Base-by-base conservation (phyloP, 176 grass and related monocot genomes). In the Carex littledalei region DNA sequence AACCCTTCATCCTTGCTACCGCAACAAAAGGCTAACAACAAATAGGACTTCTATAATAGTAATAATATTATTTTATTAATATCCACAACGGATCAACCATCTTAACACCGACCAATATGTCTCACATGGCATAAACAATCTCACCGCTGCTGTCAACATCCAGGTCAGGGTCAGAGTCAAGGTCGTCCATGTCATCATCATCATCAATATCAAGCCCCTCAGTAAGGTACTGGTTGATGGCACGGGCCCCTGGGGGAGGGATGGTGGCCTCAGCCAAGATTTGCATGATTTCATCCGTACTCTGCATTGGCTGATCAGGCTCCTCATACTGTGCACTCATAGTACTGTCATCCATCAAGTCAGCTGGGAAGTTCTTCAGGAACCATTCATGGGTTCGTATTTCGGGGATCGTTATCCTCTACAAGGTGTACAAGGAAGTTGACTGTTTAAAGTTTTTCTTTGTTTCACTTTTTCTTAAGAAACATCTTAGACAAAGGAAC, bases 381-480 rank as follows among this genome's bases (percentile, higher is more conserved):
- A 92, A 92, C 94, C 94, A 94, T 64, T 89, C 88, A 52, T 92
- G 91, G 14, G 78, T 92, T 55, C 88, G 68, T 75, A 97, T 97
- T 78, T 97, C 90, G 13, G 92, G 54, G n/a, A 97, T 92, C 2
- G 92, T 89, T 59, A 97, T 97, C 88, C 94, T 97, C 94, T 92
- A 80, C 16, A 87, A 78, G 66, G 53, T 76, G 43, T 9, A 56
- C 32, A 57, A 34, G 2, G 2, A 78, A 78, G 13, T 82, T 49
- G 22, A n/a, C 12, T 17, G 18, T 63, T 63, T 81, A 20, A 49
- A 47, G 9, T 82, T 82, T 50, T 64, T 17, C 54, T 81, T 45
- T n/a, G 8, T 41, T 82, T 45, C 8, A 10, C 24, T 65, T 63
- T 63, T 82, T 39, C 7, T 3, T 52, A 76, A 74, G 66, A 68